Percentiles rank a stretch among this genome's conserved stretches.
Evolutionary conservation across 768 basidiomycete genomes (phyloP).

Genomic region (Trametes gibbosa): DNA sequence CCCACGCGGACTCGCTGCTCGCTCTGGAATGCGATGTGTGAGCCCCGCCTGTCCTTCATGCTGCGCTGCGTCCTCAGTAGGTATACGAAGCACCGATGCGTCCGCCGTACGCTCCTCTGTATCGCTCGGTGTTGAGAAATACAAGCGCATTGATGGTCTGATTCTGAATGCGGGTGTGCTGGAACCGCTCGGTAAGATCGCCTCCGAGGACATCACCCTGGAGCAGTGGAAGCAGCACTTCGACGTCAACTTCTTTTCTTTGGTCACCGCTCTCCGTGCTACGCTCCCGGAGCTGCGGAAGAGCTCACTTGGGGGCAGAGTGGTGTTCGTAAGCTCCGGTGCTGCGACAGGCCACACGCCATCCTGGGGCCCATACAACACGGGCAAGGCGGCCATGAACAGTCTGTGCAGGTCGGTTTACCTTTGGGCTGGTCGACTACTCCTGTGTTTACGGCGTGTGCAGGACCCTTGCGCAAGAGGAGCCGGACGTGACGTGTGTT

Average conservation of each 20-base stretch:
- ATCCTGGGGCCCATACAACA: constrained; percentile 82
- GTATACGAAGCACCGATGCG: constrained; percentile 57
- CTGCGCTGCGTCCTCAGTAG: constrained; percentile 3
- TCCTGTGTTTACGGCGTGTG: not conserved
- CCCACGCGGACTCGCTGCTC: constrained; percentile 43
- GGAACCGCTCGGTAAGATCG: constrained; percentile 64
- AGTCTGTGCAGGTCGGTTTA: constrained; percentile 66
- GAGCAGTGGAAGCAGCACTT: constrained; percentile 70
- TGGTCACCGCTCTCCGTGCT: constrained; percentile 65
- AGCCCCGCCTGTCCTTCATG: constrained; percentile 34
- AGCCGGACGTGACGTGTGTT: constrained; percentile 68
- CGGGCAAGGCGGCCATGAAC: constrained; percentile 89
- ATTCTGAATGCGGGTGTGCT: constrained; percentile 84
- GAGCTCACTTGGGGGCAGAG: constrained; percentile 54
- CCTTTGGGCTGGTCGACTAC: not conserved
- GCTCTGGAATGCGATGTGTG: constrained; percentile 74
- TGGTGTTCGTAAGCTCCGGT: constrained; percentile 86
- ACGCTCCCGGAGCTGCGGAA: constrained; percentile 68
- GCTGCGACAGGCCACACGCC: constrained; percentile 64
- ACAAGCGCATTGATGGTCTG: constrained; percentile 68
- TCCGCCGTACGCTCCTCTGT: constrained; percentile 56
- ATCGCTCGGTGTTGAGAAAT: constrained; percentile 46
- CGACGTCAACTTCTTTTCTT: constrained; percentile 86
- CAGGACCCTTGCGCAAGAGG: constrained; percentile 84
- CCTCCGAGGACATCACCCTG: constrained; percentile 45